Evolutionary conservation across 306 rosid genomes (phyloP), one percentile per base, ranked within the genome.

Genomic region (Astragalus glycyphyllos): DNA sequence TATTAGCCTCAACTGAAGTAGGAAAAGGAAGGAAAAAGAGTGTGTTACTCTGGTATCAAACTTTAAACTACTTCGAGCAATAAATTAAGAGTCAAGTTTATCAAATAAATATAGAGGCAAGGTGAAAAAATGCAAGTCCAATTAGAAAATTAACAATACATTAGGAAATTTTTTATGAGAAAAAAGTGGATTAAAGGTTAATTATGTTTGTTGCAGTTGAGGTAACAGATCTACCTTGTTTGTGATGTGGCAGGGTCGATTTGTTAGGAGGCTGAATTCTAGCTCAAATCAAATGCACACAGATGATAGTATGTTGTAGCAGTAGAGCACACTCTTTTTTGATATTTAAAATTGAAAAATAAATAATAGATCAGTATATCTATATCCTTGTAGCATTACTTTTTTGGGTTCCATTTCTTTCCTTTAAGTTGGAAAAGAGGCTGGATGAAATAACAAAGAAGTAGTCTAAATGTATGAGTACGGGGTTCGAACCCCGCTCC

Each of bases 261-360:
- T 92, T 83, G 96, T 92, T 68, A 85, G 85, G 82, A 89, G 96
- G 80, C 83, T 87, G 44, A 85, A 83, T 79, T 79, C 77, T 53
- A 84, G 87, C 84, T 60, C 72, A 32, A 77, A 69, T 60, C 72
- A 32, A 77, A 69, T 63, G 72, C 68, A 14, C 82, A 79, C 37
- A 75, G 86, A 75, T 54, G 73, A 73, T 51, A 40, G 31, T 8
- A 34, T 64, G 15, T 64, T 70, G 73, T 45, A 31, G 69, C 46
- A 62, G 46, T 42, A 79, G 40, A 58, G 62, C 61, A 71, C 46
- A 32, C 41, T 58, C 11, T 31, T 69, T 62, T 65, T 44, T 35
- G 71, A 32, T 51, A 42, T 35, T 56, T 40, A 4, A 13, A 4
- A 13, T 5, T 79, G 20, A 6, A 7, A 9, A 4, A 58, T 3